Base-by-base conservation (phyloP, 2,329 filamentous ascomycete species). In the Pseudomassariella vexata region DNA sequence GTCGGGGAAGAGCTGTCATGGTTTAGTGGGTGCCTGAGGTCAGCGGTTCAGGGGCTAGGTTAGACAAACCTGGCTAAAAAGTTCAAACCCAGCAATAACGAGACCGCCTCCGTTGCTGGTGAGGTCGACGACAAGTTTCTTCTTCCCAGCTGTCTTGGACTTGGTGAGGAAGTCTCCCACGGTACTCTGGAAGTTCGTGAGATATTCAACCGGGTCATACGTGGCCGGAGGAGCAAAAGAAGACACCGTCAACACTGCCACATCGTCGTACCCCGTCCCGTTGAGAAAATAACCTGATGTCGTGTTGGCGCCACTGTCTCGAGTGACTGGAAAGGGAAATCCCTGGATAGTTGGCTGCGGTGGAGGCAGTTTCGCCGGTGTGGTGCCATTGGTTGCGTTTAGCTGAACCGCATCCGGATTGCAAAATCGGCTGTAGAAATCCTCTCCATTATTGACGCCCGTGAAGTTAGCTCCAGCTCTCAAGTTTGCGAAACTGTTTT, bases 61-160 rank as follows among this genome's bases (percentile, higher is more conserved):
- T 4, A 63, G 64, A 55, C 73, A 71, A 0, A 78, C 58, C 49
- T 70, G 57, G 32, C 72, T 70, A 57, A 80, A 79, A 17, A 82
- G 61, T 46, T 79, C 76, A 41, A 76, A 77, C 11, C 72, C 76
- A n/a, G 71, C 64, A 6, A 76, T 49, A 26, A 80, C 70, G 10
- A 63, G 66, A 16, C 77, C 76, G 24, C 77, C 77, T 3, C 66
- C 69, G 42, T 81, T 81, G 28, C 63, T 64, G 4, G 64, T 66
- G 5, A 80, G 53, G 41, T 80, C 76, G 19, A 82, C 58, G 9
- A 81, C 67, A 0, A 81, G 64, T 50, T 74, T 76, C 27, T 65
- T 76, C 56, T 76, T 79, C 35, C 68, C 69, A 1, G 61, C 63
- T 8, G 60, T 57, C 35, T 62, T 61, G 21, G 46, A 50, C 16